Percentiles rank a stretch among this genome's conserved stretches.
phyloP scores from a whole-genome alignment of 139 green algal genomes.

The Desmodesmus armatus region DNA sequence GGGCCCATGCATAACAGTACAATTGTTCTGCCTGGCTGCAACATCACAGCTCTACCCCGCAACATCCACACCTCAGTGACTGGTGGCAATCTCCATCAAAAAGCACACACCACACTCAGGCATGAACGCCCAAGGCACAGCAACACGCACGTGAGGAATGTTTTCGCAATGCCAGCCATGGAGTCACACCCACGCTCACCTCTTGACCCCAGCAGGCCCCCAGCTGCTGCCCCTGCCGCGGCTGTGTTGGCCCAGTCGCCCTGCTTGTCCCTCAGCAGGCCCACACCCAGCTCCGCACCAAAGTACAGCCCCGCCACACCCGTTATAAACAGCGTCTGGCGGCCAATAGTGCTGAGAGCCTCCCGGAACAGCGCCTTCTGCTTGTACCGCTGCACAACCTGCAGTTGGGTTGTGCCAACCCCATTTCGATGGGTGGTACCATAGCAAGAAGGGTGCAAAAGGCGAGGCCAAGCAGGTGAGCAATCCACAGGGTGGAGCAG shows the following conservation, averaged over 20 bases:
- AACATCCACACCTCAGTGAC: no score
- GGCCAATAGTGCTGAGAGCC: constrained; percentile 18
- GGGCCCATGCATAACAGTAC: background rate
- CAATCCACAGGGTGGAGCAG: no score
- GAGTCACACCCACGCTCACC: background rate
- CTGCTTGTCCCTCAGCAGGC: background rate
- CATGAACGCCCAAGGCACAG: background rate
- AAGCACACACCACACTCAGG: background rate
- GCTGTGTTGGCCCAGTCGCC: constrained; percentile 41
- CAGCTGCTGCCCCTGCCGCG: constrained; percentile 15
- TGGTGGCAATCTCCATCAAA: background rate
- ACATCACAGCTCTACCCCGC: no score
- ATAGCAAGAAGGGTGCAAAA: no score
- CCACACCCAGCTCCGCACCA: constrained; percentile 25
- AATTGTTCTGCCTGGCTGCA: no score
- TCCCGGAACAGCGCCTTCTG: constrained; percentile 11
- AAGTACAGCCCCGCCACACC: constrained; percentile 41
- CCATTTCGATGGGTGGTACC: no score
- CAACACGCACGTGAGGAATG: background rate
- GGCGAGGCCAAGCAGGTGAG: no score
- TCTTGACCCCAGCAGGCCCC: constrained; percentile 18
- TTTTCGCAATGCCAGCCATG: background rate
- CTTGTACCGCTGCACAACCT: background rate
- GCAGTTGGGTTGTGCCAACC: no score
- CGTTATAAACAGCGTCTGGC: constrained; percentile 30